A percentile compares a stretch with the other conserved stretches of the same genome.
phyloP scores from a whole-genome alignment of 306 rosid species.

The Boehmeria nivea region DNA sequence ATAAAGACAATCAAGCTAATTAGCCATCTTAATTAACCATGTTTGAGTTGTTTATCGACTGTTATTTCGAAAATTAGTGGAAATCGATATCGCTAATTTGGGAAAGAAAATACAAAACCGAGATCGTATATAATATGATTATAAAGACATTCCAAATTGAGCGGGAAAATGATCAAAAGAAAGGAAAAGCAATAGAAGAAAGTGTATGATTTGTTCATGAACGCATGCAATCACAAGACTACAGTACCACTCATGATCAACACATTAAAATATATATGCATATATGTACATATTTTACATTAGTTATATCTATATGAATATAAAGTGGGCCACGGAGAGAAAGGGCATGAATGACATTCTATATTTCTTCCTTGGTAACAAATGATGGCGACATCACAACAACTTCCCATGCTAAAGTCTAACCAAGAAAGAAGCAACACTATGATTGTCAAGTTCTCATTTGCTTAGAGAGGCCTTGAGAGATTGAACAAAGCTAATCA shows the following conservation, averaged over 20 bases:
- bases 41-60: too few relatives aligned
- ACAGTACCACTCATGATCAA: not conserved
- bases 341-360: slow-evolving; percentile 32
- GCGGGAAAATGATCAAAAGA: not conserved
- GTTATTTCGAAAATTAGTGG: too few relatives aligned
- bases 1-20: too few relatives aligned
- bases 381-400: slow-evolving; percentile 73
- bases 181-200: too few relatives aligned
- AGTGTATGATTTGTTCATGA: slow-evolving; percentile 15
- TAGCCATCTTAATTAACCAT: too few relatives aligned
- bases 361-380: slow-evolving; percentile 17
- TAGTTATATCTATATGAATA: not conserved
- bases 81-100: too few relatives aligned
- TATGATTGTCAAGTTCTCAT: slow-evolving; percentile 26
- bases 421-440: slow-evolving; percentile 34
- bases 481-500: slow-evolving; percentile 9
- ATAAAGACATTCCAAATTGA: not conserved
- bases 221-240: slow-evolving; percentile 26
- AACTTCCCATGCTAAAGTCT: slow-evolving; percentile 55
- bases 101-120: not conserved
- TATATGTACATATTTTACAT: not conserved
- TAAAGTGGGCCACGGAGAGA: not conserved
- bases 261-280: not conserved
- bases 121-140: too few relatives aligned
- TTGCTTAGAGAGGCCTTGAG: slow-evolving; percentile 20